Conservation (phyloP, 208 protist genomes). For the Entamoeba dispar region DNA sequence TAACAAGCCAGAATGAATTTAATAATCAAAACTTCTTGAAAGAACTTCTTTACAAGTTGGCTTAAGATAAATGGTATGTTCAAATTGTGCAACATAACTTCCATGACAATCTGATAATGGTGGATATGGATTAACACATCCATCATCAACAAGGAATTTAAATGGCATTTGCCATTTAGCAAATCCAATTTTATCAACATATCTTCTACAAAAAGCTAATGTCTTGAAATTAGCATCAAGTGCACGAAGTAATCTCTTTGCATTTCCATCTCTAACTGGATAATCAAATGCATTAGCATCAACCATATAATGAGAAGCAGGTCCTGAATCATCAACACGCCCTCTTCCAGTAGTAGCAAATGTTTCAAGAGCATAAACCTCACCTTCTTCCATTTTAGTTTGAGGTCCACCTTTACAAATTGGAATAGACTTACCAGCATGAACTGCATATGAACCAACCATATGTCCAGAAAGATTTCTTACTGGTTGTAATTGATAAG, state of each 20-base stretch:
- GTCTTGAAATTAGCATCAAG: constrained; percentile 10
- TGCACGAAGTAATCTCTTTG: background rate
- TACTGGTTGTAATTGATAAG: constrained; percentile 65
- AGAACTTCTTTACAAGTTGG: constrained; percentile 28
- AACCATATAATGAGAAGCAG: constrained; percentile 29
- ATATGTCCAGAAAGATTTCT: constrained; percentile 92
- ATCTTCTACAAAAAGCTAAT: constrained; percentile 16
- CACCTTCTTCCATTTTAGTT: constrained; percentile 49
- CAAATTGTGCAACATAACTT: constrained; percentile 23
- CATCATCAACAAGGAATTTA: background rate
- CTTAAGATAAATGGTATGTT: constrained; percentile 29
- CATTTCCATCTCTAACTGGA: background rate
- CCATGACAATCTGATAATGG: constrained; percentile 16
- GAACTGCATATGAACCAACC: constrained; percentile 43
- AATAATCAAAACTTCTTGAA: constrained; percentile 24
- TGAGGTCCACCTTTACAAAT: constrained; percentile 61
- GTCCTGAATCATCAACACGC: constrained; percentile 15
- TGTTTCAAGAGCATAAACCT: constrained; percentile 98
- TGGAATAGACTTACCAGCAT: constrained; percentile 93
- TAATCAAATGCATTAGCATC: background rate
- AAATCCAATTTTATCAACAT: background rate
- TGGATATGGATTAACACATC: constrained; percentile 22
- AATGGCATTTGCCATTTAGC: background rate
- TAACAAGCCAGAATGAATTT: background rate
- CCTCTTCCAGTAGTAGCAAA: constrained; percentile 84